Conservation (phyloP, 2,329 filamentous ascomycete genomes). For the Fusarium armeniacum region DNA sequence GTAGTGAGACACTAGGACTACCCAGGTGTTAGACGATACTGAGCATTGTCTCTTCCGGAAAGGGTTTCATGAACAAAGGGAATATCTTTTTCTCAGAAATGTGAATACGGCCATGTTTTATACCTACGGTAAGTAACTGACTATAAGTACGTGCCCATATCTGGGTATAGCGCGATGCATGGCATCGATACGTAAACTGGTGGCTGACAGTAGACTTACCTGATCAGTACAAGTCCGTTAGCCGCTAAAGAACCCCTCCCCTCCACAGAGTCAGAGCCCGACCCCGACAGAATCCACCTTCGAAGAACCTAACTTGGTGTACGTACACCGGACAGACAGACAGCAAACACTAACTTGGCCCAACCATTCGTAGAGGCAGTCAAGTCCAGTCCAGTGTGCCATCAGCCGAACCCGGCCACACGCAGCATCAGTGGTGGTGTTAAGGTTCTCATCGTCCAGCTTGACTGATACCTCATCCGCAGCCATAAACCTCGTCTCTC, state of each 20-base stretch:
- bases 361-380: constrained; percentile 19
- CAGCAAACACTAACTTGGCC: constrained; percentile 15
- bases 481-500: constrained; percentile 19
- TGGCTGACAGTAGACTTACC: constrained; percentile 30
- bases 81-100: constrained; percentile 30
- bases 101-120: constrained; percentile 28
- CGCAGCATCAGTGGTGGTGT: constrained; percentile 28
- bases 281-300: constrained; percentile 23
- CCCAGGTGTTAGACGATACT: constrained; percentile 14
- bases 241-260: constrained; percentile 34
- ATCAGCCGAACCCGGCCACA: constrained; percentile 46
- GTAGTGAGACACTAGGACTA: constrained; percentile 26
- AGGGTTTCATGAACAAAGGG: constrained; percentile 23
- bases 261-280: constrained; percentile 11
- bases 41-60: constrained; percentile 36
- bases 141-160: constrained; percentile 1
- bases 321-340: neutral
- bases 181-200: constrained; percentile 11
- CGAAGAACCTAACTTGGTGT: constrained; percentile 16
- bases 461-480: constrained; percentile 20
- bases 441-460: constrained; percentile 11
- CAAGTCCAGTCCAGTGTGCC: neutral
- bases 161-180: neutral
- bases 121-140: neutral
- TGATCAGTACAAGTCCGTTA: constrained; percentile 32